Percentiles rank a stretch among this genome's conserved stretches.
These are phyloP conservation scores for Fermentozyma sake DNA, from an alignment of 1,139 yeast genomes.

Conservation along the genomic window DNA sequence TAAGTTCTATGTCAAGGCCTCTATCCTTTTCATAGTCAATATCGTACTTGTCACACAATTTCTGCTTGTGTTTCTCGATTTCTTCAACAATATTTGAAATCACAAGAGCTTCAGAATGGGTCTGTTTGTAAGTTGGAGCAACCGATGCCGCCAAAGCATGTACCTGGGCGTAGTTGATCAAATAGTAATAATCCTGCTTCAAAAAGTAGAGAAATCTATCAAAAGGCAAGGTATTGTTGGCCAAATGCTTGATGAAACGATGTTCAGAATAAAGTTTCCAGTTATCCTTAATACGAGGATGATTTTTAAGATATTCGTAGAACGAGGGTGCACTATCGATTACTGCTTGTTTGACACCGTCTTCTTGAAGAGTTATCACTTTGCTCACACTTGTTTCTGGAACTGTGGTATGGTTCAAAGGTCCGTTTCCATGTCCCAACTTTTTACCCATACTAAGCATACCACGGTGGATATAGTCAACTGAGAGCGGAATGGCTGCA, in stretches of 20 bases:
- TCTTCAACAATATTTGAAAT: slow-evolving; percentile 54
- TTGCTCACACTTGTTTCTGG: slow-evolving; percentile 13
- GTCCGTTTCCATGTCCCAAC: slow-evolving; percentile 67
- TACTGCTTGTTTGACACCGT: background rate
- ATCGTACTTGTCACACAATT: slow-evolving; percentile 42
- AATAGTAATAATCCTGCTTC: slow-evolving; percentile 69
- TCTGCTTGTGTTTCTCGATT: slow-evolving; percentile 50
- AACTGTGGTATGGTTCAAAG: slow-evolving; percentile 53
- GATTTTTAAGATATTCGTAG: slow-evolving; percentile 49
- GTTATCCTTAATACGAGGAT: slow-evolving; percentile 48
- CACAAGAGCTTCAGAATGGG: slow-evolving; percentile 48
- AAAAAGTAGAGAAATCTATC: slow-evolving; percentile 54
- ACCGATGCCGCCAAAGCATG: slow-evolving; percentile 63
- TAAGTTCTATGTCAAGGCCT: slow-evolving; percentile 32
- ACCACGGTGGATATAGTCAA: slow-evolving; percentile 65
- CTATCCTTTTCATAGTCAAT: slow-evolving; percentile 43
- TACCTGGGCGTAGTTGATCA: slow-evolving; percentile 64
- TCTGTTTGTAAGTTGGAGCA: slow-evolving; percentile 52
- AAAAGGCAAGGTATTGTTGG: slow-evolving; percentile 47
- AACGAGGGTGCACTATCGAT: slow-evolving; percentile 14
- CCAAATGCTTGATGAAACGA: slow-evolving; percentile 53
- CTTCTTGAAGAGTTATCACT: slow-evolving; percentile 4
- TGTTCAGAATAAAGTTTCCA: slow-evolving; percentile 65
- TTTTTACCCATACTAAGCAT: slow-evolving; percentile 33
- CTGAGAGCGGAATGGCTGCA: slow-evolving; percentile 51